phyloP scores from a whole-genome alignment of 768 basidiomycete species.

The Lentinus brumalis region DNA sequence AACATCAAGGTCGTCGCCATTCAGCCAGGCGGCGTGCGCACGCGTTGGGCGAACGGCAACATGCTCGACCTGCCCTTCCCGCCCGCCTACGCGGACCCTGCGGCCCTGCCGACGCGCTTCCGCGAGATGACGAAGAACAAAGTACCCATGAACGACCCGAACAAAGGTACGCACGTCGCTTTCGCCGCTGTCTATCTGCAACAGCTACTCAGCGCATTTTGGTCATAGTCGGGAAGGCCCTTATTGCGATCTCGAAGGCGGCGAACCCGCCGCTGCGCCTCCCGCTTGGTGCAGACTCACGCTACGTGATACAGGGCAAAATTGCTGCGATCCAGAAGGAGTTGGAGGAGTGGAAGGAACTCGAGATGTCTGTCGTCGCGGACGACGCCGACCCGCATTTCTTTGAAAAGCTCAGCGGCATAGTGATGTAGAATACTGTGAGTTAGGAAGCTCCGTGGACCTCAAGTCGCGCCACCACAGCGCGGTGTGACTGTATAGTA shows the following conservation, averaged over 20 bases:
- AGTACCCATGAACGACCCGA: neutral
- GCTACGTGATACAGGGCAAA: constrained; percentile 4
- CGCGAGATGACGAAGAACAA: neutral
- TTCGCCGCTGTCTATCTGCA: neutral
- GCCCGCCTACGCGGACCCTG: constrained; percentile 1
- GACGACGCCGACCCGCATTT: constrained; percentile 6
- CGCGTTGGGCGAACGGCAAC: constrained; percentile 18
- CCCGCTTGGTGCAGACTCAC: constrained; percentile 4
- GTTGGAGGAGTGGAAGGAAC: constrained; percentile 12
- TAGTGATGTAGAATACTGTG: neutral
- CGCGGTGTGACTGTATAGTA: no score
- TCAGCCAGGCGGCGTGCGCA: constrained; percentile 26
- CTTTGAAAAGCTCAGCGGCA: neutral
- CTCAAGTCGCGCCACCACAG: no score
- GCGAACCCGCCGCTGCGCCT: constrained; percentile 4
- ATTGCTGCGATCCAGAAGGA: constrained; percentile 3
- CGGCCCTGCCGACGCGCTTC: neutral
- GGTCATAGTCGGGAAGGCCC: neutral
- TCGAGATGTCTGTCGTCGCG: constrained; percentile 3
- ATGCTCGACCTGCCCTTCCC: constrained; percentile 4
- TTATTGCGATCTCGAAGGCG: constrained; percentile 4
- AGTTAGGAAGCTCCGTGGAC: no score
- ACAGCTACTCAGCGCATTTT: neutral
- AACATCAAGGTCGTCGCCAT: constrained; percentile 24
- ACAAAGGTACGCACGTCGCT: neutral